Percentiles rank a stretch among this genome's conserved stretches.
Evolutionary conservation across 306 rosid genomes (phyloP).

Genomic region (Rosa chinensis): DNA sequence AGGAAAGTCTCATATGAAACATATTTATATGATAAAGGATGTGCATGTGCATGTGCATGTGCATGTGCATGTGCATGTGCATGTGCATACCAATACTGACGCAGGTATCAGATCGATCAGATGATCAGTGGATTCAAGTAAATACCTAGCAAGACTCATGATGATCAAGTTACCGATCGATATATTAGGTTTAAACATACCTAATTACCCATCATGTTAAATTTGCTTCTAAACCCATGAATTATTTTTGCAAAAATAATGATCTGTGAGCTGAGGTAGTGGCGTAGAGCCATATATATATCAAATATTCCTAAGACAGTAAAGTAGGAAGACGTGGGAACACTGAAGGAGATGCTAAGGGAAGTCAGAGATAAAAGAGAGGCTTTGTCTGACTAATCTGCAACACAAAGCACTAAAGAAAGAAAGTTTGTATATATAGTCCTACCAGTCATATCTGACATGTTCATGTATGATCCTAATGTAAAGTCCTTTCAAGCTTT

Average conservation of each 20-base stretch:
- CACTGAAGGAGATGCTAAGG: conserved; percentile 17
- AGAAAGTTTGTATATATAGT: conserved; percentile 6
- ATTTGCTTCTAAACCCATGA: not conserved
- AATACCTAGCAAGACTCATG: not conserved
- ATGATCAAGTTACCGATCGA: not conserved
- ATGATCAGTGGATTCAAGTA: not conserved
- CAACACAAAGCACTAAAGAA: conserved; percentile 27
- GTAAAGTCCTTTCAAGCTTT: conserved; percentile 34
- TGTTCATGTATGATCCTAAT: conserved; percentile 15
- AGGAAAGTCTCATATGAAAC: conserved; percentile 29
- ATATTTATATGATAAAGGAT: not conserved
- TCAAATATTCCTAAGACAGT: conserved; percentile 35
- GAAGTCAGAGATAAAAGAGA: conserved; percentile 32
- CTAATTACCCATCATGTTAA: not conserved
- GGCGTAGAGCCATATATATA: not conserved
- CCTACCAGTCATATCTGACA: conserved; percentile 31
- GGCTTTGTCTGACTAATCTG: conserved; percentile 18
- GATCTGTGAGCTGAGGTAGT: not conserved
- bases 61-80: not conserved
- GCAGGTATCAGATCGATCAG: not conserved
- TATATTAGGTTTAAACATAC: not conserved
- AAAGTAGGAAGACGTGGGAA: conserved; percentile 40
- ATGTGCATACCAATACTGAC: not conserved
- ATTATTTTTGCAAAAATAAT: not conserved
- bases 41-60: not conserved